These are phyloP conservation scores for Phytophthora megakarya DNA, from an alignment of 352 stramenopile genomes.

Conservation along the genomic window DNA sequence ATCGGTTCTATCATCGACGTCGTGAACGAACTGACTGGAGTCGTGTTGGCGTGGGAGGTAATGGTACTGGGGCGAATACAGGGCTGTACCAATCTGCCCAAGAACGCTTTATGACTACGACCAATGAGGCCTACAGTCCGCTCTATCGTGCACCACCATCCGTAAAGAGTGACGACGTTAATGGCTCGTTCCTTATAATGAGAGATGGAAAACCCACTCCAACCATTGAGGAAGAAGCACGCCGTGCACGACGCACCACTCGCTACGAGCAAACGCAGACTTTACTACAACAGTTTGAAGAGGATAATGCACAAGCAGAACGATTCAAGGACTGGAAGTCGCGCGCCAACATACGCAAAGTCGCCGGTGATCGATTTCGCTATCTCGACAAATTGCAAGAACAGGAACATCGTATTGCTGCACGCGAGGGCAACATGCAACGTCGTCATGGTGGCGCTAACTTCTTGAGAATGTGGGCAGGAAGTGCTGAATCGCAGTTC, in stretches of 20 bases:
- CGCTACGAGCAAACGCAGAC: constrained; percentile 54
- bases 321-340: constrained; percentile 58
- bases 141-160: constrained; percentile 38
- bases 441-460: constrained; percentile 67
- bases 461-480: constrained; percentile 84
- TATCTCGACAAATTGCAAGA: constrained; percentile 73
- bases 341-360: constrained; percentile 54
- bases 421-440: constrained; percentile 61
- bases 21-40: constrained; percentile 75
- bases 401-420: constrained; percentile 53
- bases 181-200: constrained; percentile 42
- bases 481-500: constrained; percentile 79
- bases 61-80: constrained; percentile 54
- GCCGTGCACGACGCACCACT: constrained; percentile 38
- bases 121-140: constrained; percentile 54
- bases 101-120: constrained; percentile 69
- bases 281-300: constrained; percentile 41
- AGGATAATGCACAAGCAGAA: constrained; percentile 36
- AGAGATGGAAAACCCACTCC: constrained; percentile 37
- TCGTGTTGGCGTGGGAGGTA: constrained; percentile 72
- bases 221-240: constrained; percentile 42
- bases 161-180: constrained; percentile 9
- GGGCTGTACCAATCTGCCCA: constrained; percentile 43
- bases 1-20: constrained; percentile 63
- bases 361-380: constrained; percentile 50